Evolutionary conservation across 495 filamentous ascomycete species (phyloP).

Genomic region (Pyrenopolyporus hunteri): DNA sequence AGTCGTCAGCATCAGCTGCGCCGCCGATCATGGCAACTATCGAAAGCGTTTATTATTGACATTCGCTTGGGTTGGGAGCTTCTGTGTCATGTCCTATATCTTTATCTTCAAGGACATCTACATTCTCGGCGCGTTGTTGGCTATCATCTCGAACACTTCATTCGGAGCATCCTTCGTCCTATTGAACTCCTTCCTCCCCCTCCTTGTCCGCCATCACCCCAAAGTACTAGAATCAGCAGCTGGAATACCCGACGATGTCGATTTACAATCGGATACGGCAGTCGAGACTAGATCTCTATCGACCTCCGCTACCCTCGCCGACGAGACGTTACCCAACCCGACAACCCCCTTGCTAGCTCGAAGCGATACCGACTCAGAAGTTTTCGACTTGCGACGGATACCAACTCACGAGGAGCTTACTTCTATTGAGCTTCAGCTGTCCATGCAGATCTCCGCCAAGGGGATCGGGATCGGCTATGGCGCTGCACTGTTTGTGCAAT

Average conservation of each 20-base stretch:
- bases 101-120: constrained; percentile 75
- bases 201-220: constrained; percentile 80
- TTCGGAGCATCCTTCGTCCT: constrained; percentile 87
- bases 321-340: constrained; percentile 45
- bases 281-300: constrained; percentile 31
- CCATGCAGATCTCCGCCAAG: constrained; percentile 83
- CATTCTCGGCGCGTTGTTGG: constrained; percentile 78
- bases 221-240: constrained; percentile 46
- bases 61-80: constrained; percentile 82
- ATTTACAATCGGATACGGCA: constrained; percentile 27
- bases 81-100: constrained; percentile 88
- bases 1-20: constrained; percentile 94
- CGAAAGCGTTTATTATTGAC: constrained; percentile 82
- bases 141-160: constrained; percentile 88
- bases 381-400: constrained; percentile 43
- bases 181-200: constrained; percentile 81
- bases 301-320: constrained; percentile 34
- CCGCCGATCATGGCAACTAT: constrained; percentile 93
- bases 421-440: constrained; percentile 74
- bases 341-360: constrained; percentile 53
- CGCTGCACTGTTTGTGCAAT: constrained; percentile 80
- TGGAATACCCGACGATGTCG: constrained; percentile 43
- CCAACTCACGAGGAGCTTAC: constrained; percentile 52
- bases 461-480: constrained; percentile 92
- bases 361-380: constrained; percentile 37